Evolutionary conservation across 345 rosid genomes (phyloP).

Genomic region (Rhizophora mangle): DNA sequence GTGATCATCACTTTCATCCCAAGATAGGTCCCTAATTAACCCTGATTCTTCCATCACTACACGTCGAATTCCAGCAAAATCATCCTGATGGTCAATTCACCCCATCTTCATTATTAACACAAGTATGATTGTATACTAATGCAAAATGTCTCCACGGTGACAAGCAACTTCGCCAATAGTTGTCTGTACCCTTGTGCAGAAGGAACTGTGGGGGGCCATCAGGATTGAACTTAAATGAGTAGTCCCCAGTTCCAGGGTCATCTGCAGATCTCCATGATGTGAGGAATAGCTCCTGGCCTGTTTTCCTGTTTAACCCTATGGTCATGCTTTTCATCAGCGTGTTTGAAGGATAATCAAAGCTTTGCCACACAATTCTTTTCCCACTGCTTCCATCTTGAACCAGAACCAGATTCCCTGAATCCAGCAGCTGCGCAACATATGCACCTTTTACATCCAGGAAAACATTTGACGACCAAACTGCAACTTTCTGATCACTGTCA

Average conservation of each 20-base stretch:
- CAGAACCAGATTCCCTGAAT: slow-evolving; percentile 19
- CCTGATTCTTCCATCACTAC: not conserved
- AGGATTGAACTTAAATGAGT: not conserved
- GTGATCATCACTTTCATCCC: slow-evolving; percentile 3
- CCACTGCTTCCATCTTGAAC: not conserved
- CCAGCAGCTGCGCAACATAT: slow-evolving; percentile 7
- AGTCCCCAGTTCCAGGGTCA: slow-evolving; percentile 22
- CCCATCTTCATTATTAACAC: not conserved
- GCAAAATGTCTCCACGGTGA: slow-evolving; percentile 10
- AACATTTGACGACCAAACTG: not conserved
- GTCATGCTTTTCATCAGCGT: slow-evolving; percentile 16
- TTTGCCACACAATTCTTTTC: slow-evolving; percentile 31
- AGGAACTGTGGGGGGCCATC: slow-evolving; percentile 7
- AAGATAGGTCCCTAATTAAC: not conserved
- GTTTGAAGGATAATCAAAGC: slow-evolving; percentile 35
- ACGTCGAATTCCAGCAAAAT: not conserved
- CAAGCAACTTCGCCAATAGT: not conserved
- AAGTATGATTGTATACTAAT: not conserved
- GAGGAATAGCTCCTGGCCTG: slow-evolving; percentile 11
- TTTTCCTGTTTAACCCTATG: slow-evolving; percentile 15
- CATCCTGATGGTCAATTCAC: not conserved
- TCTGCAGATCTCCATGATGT: slow-evolving; percentile 28
- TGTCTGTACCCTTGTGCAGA: not conserved
- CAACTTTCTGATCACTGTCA: too few relatives aligned
- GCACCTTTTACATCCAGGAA: not conserved